phyloP scores from a whole-genome alignment of 345 rosid species.

The Raphanus sativus region DNA sequence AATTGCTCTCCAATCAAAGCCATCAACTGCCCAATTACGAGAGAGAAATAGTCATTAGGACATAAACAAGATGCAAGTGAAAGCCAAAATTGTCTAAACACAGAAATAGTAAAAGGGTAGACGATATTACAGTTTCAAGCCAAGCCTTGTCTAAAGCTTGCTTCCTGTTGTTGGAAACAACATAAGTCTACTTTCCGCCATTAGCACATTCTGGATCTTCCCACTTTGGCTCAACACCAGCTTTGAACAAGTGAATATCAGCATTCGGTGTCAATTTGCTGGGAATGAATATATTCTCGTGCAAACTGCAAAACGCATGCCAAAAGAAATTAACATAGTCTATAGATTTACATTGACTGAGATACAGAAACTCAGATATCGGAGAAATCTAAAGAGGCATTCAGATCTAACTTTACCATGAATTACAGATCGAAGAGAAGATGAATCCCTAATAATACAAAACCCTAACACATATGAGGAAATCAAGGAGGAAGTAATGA shows the following conservation, averaged over 20 bases:
- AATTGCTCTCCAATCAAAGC: slow-evolving; percentile 95
- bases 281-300: slow-evolving; percentile 74
- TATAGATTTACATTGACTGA: too few species aligned
- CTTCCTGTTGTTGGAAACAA: slow-evolving; percentile 55
- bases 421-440: slow-evolving; percentile 3
- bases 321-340: too few species aligned
- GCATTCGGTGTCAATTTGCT: slow-evolving; percentile 62
- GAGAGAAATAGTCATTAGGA: background rate
- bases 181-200: slow-evolving; percentile 95
- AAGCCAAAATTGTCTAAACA: background rate
- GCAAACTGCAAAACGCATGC: slow-evolving; percentile 46
- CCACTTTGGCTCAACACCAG: slow-evolving; percentile 93
- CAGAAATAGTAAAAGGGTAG: background rate
- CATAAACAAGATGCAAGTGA: background rate
- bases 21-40: slow-evolving; percentile 54
- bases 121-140: slow-evolving; percentile 71
- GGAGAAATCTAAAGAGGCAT: too few species aligned
- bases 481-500: background rate
- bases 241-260: slow-evolving; percentile 86
- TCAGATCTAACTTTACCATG: background rate
- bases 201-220: slow-evolving; percentile 93
- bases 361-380: too few species aligned
- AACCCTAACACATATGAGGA: background rate
- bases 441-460: background rate
- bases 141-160: slow-evolving; percentile 62